Evolutionary conservation across 805 yeast genomes (phyloP), one percentile per base, ranked within the genome.

Genomic region (Candida xiaguanensis): DNA sequence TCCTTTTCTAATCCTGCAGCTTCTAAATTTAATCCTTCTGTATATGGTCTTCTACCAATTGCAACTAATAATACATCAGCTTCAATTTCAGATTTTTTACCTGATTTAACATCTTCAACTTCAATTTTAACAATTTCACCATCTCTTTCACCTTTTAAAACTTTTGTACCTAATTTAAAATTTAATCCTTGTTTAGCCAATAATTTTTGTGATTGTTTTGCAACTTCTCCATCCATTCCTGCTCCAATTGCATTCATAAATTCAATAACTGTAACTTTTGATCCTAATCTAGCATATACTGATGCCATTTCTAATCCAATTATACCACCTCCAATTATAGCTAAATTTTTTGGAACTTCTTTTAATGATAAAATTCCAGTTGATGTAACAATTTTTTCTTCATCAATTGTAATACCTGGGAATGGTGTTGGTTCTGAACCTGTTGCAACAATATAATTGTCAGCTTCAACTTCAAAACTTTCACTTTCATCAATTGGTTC

Each of bases 271-370:
- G 97, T 91, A 48, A 93, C 99, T 72, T 93, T 89, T 31, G 96
- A 72, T 32, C 99, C 99, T 56, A 93, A 72, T 70, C 99, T 81
- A 43, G 90, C 72, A 83, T 95, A 93, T 34, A 93, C 99, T 18
- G 98, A 90, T 48, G 96, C 99, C 96, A 93, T 93, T 74, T 93
- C 99, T 53, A 93, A 79, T 59, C 99, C 99, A 63, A 93, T 93
- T 72, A 93, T 91, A 76, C 99, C 99, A 70, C 96, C 99, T 63
- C 99, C 99, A 56, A 93, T 91, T 68, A 93, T 81, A 51, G 91
- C 84, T 59, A 93, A 58, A 63, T 75, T 81, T 76, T 93, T 89
- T 60, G 99, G 99, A 43, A 93, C 75, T 73, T 90, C 96, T 63
- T 78, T 77, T 55, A 93, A 75, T 17, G 84, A 65, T 42, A 93